A percentile compares a stretch with the other conserved stretches of the same genome.
Conservation (phyloP, 306 rosid species). For the Urtica urens region DNA sequence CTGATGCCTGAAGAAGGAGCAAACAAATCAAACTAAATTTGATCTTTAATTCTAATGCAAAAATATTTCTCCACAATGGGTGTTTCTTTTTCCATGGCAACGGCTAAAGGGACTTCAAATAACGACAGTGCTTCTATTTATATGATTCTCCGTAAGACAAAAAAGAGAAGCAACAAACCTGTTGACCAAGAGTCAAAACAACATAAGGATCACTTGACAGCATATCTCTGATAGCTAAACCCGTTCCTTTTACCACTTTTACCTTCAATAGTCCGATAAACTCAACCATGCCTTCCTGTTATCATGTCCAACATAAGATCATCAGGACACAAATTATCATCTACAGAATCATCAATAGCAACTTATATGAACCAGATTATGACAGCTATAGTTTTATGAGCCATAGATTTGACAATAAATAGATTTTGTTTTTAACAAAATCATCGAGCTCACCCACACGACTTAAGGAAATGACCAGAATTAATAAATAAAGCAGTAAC, state of each 20-base stretch:
- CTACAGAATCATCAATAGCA: too few species aligned
- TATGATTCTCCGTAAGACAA: slow-evolving; percentile 9
- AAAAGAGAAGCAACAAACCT: slow-evolving; percentile 41
- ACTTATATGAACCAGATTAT: too few species aligned
- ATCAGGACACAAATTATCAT: background rate
- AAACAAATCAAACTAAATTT: too few species aligned
- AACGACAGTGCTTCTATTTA: background rate
- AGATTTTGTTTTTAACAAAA: too few species aligned
- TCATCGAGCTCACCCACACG: too few species aligned
- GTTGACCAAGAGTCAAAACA: slow-evolving; percentile 68
- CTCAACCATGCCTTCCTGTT: slow-evolving; percentile 90
- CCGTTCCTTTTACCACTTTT: slow-evolving; percentile 72
- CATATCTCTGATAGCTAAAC: slow-evolving; percentile 93
- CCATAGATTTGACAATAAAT: too few species aligned
- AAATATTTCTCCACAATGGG: too few species aligned
- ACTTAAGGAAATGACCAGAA: slow-evolving; percentile 14
- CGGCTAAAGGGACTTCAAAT: too few species aligned
- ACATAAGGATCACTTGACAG: slow-evolving; percentile 97
- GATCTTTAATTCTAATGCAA: too few species aligned
- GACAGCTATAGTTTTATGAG: too few species aligned
- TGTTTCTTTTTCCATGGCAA: too few species aligned
- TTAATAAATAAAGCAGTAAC: slow-evolving; percentile 12
- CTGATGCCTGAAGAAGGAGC: background rate
- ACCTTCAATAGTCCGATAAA: slow-evolving; percentile 87
- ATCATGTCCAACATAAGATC: slow-evolving; percentile 30